These are phyloP conservation scores for Pichia inconspicua DNA, from an alignment of 1,139 yeast species.

Conservation along the genomic window DNA sequence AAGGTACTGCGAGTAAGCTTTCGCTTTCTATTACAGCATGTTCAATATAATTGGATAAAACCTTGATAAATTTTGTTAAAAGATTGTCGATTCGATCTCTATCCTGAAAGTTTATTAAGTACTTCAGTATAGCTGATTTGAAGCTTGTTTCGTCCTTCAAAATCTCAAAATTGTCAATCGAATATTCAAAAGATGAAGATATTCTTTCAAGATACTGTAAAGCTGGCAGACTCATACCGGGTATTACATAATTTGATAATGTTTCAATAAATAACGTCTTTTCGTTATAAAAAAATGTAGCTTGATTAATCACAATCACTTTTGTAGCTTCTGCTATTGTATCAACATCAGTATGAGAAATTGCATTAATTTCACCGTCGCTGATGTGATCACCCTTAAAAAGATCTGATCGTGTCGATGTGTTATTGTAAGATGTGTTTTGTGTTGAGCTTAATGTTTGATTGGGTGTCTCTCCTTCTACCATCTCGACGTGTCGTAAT, in stretches of 20 bases:
- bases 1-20: conserved; percentile 41
- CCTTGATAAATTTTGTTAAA: conserved; percentile 34
- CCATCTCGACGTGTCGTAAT: conserved; percentile 12
- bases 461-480: conserved; percentile 8
- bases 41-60: conserved; percentile 33
- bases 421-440: conserved; percentile 1
- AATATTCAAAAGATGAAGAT: conserved; percentile 33
- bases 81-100: conserved; percentile 38
- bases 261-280: conserved; percentile 34
- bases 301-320: conserved; percentile 25
- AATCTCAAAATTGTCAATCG: conserved; percentile 27
- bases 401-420: neutral
- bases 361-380: neutral
- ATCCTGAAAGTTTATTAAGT: conserved; percentile 36
- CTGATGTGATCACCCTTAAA: neutral
- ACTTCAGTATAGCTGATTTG: conserved; percentile 26
- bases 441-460: conserved; percentile 1
- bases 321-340: conserved; percentile 2
- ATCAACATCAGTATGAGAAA: neutral
- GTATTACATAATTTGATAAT: conserved; percentile 33
- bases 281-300: conserved; percentile 31
- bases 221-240: conserved; percentile 44
- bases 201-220: conserved; percentile 44
- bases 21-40: conserved; percentile 24
- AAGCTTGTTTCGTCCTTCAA: conserved; percentile 29